Conservation (phyloP, 352 stramenopile genomes). For the Thalassiosira mediterranea region DNA sequence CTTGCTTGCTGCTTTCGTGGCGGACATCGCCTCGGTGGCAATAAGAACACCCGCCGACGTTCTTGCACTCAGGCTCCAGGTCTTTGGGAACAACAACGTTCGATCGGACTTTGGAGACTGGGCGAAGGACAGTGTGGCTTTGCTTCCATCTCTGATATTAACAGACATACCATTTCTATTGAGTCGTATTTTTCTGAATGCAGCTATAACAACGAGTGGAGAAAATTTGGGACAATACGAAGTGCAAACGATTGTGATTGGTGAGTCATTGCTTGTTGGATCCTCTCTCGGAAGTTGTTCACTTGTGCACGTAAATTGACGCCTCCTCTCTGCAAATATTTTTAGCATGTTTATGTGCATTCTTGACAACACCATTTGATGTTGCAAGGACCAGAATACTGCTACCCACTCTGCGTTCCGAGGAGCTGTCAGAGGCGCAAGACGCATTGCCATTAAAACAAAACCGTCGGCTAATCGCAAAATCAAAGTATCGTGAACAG, state of each 20-base stretch:
- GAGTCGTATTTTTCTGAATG: constrained; percentile 71
- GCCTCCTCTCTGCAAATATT: too few species aligned
- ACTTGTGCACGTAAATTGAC: too few species aligned
- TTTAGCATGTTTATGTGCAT: constrained; percentile 66
- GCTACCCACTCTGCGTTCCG: constrained; percentile 48
- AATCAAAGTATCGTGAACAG: constrained; percentile 44
- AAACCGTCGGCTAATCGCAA: constrained; percentile 17
- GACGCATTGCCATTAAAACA: not conserved
- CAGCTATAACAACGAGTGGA: constrained; percentile 59
- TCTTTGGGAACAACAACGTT: constrained; percentile 53
- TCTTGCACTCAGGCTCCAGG: constrained; percentile 66
- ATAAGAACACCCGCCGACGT: constrained; percentile 75
- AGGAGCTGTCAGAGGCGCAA: constrained; percentile 23
- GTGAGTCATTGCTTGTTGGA: too few species aligned
- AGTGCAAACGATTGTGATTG: constrained; percentile 50
- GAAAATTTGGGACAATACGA: constrained; percentile 74
- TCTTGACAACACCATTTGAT: constrained; percentile 83
- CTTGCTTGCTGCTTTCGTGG: constrained; percentile 62
- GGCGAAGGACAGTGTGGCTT: constrained; percentile 56
- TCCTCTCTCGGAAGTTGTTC: too few species aligned
- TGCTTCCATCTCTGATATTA: constrained; percentile 68
- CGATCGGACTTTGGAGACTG: constrained; percentile 55
- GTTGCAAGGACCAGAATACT: constrained; percentile 79
- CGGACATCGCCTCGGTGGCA: constrained; percentile 65
- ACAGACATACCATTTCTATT: constrained; percentile 79